phyloP scores from a whole-genome alignment of 2,329 filamentous ascomycete genomes.

The Fusarium staphyleae region DNA sequence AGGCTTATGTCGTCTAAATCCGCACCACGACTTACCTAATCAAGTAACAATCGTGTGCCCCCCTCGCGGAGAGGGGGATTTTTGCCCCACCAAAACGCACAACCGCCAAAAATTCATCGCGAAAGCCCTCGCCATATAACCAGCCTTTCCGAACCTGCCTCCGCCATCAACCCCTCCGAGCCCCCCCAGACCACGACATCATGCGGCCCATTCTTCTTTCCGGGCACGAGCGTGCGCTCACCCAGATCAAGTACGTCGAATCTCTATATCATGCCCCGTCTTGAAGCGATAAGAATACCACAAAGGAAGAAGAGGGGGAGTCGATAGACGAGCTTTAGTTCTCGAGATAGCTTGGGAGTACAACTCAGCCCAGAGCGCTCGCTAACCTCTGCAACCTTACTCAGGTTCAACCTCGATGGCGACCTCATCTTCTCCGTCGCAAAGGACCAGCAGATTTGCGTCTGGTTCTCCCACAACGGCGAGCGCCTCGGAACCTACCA shows the following conservation, averaged over 20 bases:
- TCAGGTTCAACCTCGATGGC: slow-evolving; percentile 89
- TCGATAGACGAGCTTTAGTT: slow-evolving; percentile 4
- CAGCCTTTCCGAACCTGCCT: slow-evolving; percentile 42
- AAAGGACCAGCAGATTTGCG: slow-evolving; percentile 97
- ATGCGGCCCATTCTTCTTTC: slow-evolving; percentile 98
- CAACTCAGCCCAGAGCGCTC: slow-evolving; percentile 12
- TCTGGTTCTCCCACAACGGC: slow-evolving; percentile 97
- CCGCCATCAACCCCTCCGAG: slow-evolving; percentile 42
- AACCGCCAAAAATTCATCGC: slow-evolving; percentile 54
- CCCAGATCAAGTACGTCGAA: slow-evolving; percentile 79
- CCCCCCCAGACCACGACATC: slow-evolving; percentile 50
- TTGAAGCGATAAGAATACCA: not conserved
- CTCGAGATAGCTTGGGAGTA: slow-evolving; percentile 1
- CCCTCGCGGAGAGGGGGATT: slow-evolving; percentile 27
- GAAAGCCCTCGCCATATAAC: slow-evolving; percentile 46
- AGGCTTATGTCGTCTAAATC: not conserved
- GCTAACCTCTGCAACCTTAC: slow-evolving; percentile 22
- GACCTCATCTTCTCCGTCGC: slow-evolving; percentile 95
- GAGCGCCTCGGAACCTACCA: slow-evolving; percentile 96
- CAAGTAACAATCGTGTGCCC: slow-evolving; percentile 26
- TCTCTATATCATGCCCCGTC: not conserved
- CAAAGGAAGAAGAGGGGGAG: slow-evolving; percentile 3
- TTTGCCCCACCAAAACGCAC: slow-evolving; percentile 55
- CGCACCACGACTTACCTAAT: slow-evolving; percentile 14
- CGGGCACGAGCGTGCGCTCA: slow-evolving; percentile 96